Percentiles rank a stretch among this genome's conserved stretches.
Conservation (phyloP, 2,329 filamentous ascomycete species). For the Penicillium sp. region DNA sequence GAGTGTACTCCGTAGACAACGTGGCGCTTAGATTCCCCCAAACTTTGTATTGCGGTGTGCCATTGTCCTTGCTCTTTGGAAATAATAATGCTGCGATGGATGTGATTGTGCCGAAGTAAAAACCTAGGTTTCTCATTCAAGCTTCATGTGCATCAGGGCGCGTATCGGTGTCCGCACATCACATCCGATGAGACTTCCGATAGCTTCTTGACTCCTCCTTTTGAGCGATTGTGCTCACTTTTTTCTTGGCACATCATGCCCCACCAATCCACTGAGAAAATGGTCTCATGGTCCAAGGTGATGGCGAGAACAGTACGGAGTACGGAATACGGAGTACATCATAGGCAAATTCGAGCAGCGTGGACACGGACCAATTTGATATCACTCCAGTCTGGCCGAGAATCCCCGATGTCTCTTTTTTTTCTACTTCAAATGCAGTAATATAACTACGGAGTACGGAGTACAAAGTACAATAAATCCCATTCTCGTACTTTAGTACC, state of each 20-base stretch:
- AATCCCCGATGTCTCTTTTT: conserved; percentile 5
- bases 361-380: conserved; percentile 3
- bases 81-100: conserved; percentile 1
- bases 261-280: background rate
- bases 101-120: background rate
- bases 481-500: background rate
- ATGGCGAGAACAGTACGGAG: background rate
- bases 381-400: conserved; percentile 11
- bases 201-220: background rate
- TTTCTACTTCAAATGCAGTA: background rate
- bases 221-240: background rate
- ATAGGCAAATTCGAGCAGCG: background rate
- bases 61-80: background rate
- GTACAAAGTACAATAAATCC: background rate
- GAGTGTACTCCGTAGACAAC: conserved; percentile 8
- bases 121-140: conserved; percentile 7
- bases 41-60: background rate
- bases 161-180: conserved; percentile 18
- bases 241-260: conserved; percentile 2
- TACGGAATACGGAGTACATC: background rate
- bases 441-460: background rate
- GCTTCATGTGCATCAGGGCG: conserved; percentile 22
- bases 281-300: background rate
- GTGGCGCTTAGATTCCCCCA: conserved; percentile 12
- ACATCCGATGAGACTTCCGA: conserved; percentile 1